A percentile compares a stretch with the other conserved stretches of the same genome.
Conservation (phyloP, 805 yeast genomes). For the Candida xyloterini region DNA sequence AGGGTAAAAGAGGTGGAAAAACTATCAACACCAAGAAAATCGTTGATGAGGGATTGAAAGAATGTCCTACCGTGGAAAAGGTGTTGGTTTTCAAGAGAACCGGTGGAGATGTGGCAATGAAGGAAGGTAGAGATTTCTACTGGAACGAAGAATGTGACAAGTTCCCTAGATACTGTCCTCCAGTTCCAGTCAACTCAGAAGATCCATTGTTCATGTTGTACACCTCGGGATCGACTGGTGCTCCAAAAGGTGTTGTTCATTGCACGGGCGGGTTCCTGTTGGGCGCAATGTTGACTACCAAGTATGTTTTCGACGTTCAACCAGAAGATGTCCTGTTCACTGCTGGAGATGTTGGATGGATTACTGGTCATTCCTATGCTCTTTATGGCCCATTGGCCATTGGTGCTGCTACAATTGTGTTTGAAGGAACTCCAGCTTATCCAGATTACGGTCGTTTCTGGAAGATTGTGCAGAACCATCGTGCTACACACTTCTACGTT, state of each 20-base stretch:
- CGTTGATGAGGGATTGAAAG: constrained; percentile 87
- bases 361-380: constrained; percentile 96
- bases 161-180: constrained; percentile 83
- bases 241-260: constrained; percentile 98
- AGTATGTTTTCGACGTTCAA: constrained; percentile 91
- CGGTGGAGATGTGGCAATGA: constrained; percentile 72
- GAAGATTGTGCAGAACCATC: constrained; percentile 90
- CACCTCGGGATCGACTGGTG: constrained; percentile 97
- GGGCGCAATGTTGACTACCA: constrained; percentile 89
- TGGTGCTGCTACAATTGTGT: constrained; percentile 90
- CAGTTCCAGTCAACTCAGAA: constrained; percentile 83
- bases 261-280: constrained; percentile 91
- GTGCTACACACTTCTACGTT: constrained; percentile 93
- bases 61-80: constrained; percentile 71
- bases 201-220: constrained; percentile 94
- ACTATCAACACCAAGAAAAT: constrained; percentile 87
- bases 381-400: constrained; percentile 87
- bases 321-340: constrained; percentile 86
- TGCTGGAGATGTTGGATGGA: constrained; percentile 99
- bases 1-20: constrained; percentile 94
- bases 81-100: constrained; percentile 90
- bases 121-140: constrained; percentile 82
- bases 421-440: constrained; percentile 97
- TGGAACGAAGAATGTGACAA: constrained; percentile 90
- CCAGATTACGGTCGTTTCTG: constrained; percentile 95